Base-by-base conservation (phyloP, 2,329 filamentous ascomycete genomes). In the Rhinocladiella mackenziei region DNA sequence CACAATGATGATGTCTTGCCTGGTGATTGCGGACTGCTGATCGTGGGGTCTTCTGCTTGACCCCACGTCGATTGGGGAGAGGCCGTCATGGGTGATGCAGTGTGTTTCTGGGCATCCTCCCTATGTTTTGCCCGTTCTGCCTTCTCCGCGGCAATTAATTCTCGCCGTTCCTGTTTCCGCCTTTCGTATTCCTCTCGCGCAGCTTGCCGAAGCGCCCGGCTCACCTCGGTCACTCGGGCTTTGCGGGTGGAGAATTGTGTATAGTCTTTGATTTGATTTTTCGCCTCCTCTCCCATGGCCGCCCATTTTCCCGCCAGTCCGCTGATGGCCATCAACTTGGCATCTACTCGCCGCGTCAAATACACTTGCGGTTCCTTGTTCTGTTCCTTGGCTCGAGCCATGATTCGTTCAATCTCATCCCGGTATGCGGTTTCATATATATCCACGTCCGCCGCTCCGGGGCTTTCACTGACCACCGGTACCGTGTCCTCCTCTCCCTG, bases 341-440 rank as follows among this genome's bases (percentile, higher is more conserved):
- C 64, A 43, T 76, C 73, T 4, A 77, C 71, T 14, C 74, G 64
- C 20, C 74, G 64, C 1, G 67, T 77, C 17, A 76, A 60, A 55
- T 83, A 84, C 11, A 86, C 71, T 13, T 73, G 81, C 1, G 80
- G 72, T 23, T 62, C 59, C 50, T 67, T 60, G 39, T 59, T 59
- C 18, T 60, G 56, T 17, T 60, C 60, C 13, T 62, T 54, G n/a
- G 57, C 64, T 38, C 58, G 55, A 51, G 69, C 64, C 20, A 77
- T 66, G 57, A 96, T 91, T 11, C 83, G 77, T 46, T 84, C 77
- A 19, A 92, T 78, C 66, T 96, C 87, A 49, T 85, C 78, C 59
- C 86, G 80, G 62, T 94, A 96, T 0, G 91, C 91, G 1, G 77
- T 80, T 62, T 94, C 87, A 63, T 95, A 96, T 45, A 97, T 83